Base-by-base conservation (phyloP, 2,329 filamentous ascomycete species). In the Ploettnerulaceae sp. region DNA sequence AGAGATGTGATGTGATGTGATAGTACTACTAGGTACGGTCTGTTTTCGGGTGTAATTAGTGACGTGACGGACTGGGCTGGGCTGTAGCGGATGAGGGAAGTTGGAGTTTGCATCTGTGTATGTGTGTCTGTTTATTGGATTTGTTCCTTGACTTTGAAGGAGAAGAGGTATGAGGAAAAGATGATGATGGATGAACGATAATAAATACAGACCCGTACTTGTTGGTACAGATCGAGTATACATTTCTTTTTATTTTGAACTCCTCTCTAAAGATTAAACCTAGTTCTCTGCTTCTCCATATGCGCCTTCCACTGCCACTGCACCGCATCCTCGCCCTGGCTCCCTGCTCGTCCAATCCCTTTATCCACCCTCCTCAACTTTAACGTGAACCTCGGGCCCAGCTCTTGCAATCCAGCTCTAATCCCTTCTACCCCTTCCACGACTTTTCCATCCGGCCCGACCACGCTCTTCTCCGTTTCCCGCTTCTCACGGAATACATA, bases 261-360 rank as follows among this genome's bases (percentile, higher is more conserved):
- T 22, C n/a, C 20, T 37, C 34, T 38, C 79, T 75, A 97, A 64
- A 98, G 73, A 68, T 94, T 93, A 71, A 97, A 98, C 65, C 88
- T 83, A 57, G 91, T 97, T 61, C 93, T 77, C 63, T 86, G 75
- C 73, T 96, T 96, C 71, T 98, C 93, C 84, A 93, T 94, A 64
- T 82, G 82, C 8, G 86, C 85, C 71, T 95, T 94, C 93, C 93
- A 98, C 65, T 96, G 81, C 91, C 93, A 97, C 63, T 95, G 64
- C 12, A 65, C 55, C 3, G 61, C 61, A 57, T 66, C 63, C 24
- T 62, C 57, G 11, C 63, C 78, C 51, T 81, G 75, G 58, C 79
- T 82, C 14, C 81, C 81, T 6, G 81, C 80, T 45, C 77, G 69
- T 11, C 80, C 80, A 55, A 98, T 86, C 0, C 90, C 91, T 68